A percentile compares a stretch with the other conserved stretches of the same genome.
Evolutionary conservation across 1,139 yeast genomes (phyloP).

Genomic region (Suhomyces maxii): DNA sequence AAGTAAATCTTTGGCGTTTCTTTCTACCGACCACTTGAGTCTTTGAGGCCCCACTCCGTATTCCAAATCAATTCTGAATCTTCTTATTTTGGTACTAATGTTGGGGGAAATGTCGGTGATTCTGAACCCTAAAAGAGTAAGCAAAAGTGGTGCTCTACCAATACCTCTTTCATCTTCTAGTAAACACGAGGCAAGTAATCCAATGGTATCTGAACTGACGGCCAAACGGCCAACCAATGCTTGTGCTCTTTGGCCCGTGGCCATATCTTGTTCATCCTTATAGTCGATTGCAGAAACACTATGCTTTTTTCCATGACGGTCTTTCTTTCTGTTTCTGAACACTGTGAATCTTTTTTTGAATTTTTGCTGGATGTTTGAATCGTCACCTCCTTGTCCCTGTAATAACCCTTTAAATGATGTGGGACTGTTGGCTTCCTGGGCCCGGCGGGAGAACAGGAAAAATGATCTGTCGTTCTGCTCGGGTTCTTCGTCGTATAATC

Average conservation of each 20-base stretch:
- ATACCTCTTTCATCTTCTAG: slow-evolving; percentile 76
- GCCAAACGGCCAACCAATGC: slow-evolving; percentile 62
- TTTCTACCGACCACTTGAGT: slow-evolving; percentile 77
- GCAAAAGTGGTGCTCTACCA: slow-evolving; percentile 76
- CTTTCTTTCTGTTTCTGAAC: slow-evolving; percentile 31
- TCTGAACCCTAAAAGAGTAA: slow-evolving; percentile 68
- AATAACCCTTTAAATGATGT: slow-evolving; percentile 5
- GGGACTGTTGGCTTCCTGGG: slow-evolving; percentile 3
- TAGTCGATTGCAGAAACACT: slow-evolving; percentile 21
- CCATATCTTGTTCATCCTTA: slow-evolving; percentile 21
- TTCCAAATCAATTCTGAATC: slow-evolving; percentile 70
- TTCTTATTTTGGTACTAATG: slow-evolving; percentile 48
- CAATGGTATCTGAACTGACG: slow-evolving; percentile 78
- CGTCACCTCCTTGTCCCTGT: slow-evolving; percentile 10
- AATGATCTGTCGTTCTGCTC: slow-evolving; percentile 2
- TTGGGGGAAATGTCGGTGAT: slow-evolving; percentile 54
- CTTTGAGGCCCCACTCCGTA: slow-evolving; percentile 86
- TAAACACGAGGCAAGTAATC: slow-evolving; percentile 73
- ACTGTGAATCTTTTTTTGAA: slow-evolving; percentile 26
- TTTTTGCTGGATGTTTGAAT: slow-evolving; percentile 17
- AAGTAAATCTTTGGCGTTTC: slow-evolving; percentile 69
- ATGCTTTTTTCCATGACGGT: slow-evolving; percentile 19
- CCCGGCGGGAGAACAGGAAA: slow-evolving; percentile 7
- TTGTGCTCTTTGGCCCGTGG: slow-evolving; percentile 56
- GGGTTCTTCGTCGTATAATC: not conserved